These are phyloP conservation scores for Naganishia cerealis DNA, from an alignment of 1,284 basidiomycete genomes.

Conservation along the genomic window DNA sequence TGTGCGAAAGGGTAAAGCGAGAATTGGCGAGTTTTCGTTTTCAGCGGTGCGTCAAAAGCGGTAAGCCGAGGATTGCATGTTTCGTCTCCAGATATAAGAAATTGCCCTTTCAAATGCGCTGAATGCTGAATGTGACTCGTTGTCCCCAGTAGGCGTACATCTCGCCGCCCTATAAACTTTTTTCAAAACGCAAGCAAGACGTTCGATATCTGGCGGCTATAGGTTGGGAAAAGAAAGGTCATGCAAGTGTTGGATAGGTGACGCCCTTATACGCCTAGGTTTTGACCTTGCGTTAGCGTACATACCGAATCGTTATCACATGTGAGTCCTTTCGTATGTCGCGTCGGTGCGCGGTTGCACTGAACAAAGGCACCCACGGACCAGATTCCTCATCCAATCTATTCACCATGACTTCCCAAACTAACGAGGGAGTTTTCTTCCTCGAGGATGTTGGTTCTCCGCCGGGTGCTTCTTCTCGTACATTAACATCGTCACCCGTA, in stretches of 20 bases:
- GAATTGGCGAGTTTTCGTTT: background rate
- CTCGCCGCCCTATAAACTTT: background rate
- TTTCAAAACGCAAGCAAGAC: background rate
- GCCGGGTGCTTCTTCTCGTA: conserved; percentile 4
- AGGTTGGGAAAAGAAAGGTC: conserved; percentile 3
- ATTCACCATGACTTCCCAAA: conserved; percentile 20
- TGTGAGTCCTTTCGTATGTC: background rate
- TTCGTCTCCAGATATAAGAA: background rate
- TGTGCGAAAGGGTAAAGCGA: conserved; percentile 4
- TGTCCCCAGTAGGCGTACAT: background rate
- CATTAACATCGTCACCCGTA: conserved; percentile 11
- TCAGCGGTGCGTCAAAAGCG: background rate
- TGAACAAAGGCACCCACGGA: background rate
- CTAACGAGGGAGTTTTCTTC: conserved; percentile 21
- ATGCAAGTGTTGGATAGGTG: conserved; percentile 16
- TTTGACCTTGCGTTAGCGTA: conserved; percentile 12
- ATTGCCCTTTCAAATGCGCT: background rate
- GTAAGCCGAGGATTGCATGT: background rate
- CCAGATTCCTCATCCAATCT: background rate
- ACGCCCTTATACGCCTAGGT: conserved; percentile 5
- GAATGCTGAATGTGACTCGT: background rate
- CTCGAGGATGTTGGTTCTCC: conserved; percentile 24
- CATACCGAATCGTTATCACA: background rate
- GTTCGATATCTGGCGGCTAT: background rate
- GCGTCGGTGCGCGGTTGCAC: background rate